Evolutionary conservation across 352 stramenopile genomes (phyloP).

Genomic region (Pilasporangium apinafurcum): DNA sequence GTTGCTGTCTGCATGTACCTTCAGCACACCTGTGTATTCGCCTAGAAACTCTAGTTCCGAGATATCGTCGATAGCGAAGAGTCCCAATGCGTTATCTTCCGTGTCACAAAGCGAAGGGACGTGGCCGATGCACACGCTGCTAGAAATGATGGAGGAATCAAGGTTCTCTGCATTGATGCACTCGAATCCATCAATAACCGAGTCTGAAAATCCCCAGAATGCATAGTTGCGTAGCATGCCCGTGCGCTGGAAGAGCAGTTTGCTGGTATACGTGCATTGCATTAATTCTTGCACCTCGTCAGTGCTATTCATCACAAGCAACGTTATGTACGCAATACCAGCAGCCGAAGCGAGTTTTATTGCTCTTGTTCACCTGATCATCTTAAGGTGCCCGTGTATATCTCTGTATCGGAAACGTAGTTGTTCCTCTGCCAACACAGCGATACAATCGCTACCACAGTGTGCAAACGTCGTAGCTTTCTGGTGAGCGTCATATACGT

Average conservation of each 20-base stretch:
- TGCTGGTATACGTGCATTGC: constrained; percentile 66
- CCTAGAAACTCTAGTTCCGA: constrained; percentile 36
- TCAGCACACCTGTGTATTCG: constrained; percentile 64
- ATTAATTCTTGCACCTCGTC: constrained; percentile 54
- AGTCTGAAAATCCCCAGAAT: constrained; percentile 70
- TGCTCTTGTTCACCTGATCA: constrained; percentile 26
- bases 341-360: background rate
- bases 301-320: constrained; percentile 2
- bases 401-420: constrained; percentile 36
- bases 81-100: constrained; percentile 42
- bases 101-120: constrained; percentile 33
- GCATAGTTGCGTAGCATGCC: constrained; percentile 66
- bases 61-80: constrained; percentile 58
- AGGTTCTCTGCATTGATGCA: constrained; percentile 18
- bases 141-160: constrained; percentile 24
- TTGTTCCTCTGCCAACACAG: constrained; percentile 18
- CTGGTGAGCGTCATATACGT: constrained; percentile 35
- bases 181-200: constrained; percentile 37
- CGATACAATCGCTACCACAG: constrained; percentile 22
- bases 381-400: constrained; percentile 15
- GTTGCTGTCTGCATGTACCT: constrained; percentile 30
- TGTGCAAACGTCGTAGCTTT: constrained; percentile 32
- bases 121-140: constrained; percentile 48
- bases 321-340: background rate
- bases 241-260: constrained; percentile 64